These are phyloP conservation scores for Curvularia spicifera DNA, from an alignment of 2,329 filamentous ascomycete species.

Conservation along the genomic window DNA sequence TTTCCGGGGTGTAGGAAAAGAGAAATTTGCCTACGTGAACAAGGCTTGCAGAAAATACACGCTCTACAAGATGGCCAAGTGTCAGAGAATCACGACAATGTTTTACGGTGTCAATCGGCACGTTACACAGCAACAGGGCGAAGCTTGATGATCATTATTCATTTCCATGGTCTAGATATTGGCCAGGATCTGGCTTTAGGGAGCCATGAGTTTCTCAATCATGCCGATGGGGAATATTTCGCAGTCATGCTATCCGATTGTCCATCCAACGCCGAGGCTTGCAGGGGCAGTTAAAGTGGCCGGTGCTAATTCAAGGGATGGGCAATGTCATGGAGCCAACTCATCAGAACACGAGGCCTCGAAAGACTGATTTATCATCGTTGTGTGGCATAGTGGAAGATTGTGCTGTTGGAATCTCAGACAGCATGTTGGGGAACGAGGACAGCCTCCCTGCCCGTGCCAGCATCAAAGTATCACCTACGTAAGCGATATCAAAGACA, in stretches of 20 bases:
- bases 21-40: not conserved
- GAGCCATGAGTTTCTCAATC: constrained; percentile 16
- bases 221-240: constrained; percentile 23
- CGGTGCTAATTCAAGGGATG: constrained; percentile 20
- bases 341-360: not conserved
- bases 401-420: constrained; percentile 5
- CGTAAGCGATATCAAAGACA: not conserved
- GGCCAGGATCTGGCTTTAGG: constrained; percentile 11
- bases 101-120: not conserved
- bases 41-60: not conserved
- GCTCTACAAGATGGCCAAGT: not conserved
- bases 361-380: constrained; percentile 1
- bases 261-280: constrained; percentile 30
- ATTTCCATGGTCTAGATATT: constrained; percentile 26
- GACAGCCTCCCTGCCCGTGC: not conserved
- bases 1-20: not conserved
- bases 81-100: not conserved
- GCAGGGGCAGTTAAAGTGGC: constrained; percentile 19
- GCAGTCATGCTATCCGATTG: constrained; percentile 25
- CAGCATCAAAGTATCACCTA: not conserved
- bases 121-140: not conserved
- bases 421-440: not conserved
- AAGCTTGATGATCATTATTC: constrained; percentile 22
- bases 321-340: constrained; percentile 7
- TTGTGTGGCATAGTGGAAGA: not conserved